A percentile compares a stretch with the other conserved stretches of the same genome.
These are phyloP conservation scores for Penicillium sp. DNA, from an alignment of 2,329 filamentous ascomycete species.

Conservation along the genomic window DNA sequence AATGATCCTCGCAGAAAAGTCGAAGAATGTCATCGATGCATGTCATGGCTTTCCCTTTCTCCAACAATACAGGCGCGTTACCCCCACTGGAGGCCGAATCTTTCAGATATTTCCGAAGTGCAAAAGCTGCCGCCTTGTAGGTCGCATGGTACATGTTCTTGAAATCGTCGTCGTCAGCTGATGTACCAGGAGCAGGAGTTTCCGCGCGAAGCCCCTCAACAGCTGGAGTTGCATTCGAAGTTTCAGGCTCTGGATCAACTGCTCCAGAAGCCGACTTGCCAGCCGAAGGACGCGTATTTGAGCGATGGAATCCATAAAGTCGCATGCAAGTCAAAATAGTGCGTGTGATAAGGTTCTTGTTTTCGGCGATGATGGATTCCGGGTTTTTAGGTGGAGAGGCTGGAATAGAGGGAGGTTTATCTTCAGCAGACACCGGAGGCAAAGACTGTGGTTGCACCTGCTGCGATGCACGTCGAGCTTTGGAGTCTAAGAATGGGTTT, in stretches of 20 bases:
- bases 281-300: constrained; percentile 24
- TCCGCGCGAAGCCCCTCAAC: constrained; percentile 19
- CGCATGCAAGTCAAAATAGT: constrained; percentile 47
- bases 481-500: constrained; percentile 27
- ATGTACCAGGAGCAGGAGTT: constrained; percentile 15
- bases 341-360: constrained; percentile 43
- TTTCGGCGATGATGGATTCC: constrained; percentile 34
- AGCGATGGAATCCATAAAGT: constrained; percentile 43
- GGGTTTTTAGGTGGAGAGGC: constrained; percentile 26
- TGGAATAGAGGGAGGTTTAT: constrained; percentile 16
- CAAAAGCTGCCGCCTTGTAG: constrained; percentile 45
- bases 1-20: constrained; percentile 43
- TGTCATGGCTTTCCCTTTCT: constrained; percentile 42
- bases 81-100: constrained; percentile 9
- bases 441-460: constrained; percentile 13
- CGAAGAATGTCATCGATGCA: constrained; percentile 43
- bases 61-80: constrained; percentile 25
- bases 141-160: constrained; percentile 47
- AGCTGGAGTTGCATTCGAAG: constrained; percentile 6
- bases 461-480: constrained; percentile 8
- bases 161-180: constrained; percentile 41
- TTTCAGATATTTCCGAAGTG: constrained; percentile 42
- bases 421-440: constrained; percentile 16
- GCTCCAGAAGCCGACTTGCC: constrained; percentile 9
- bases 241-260: constrained; percentile 14